Evolutionary conservation across 352 stramenopile genomes (phyloP), one percentile per base, ranked within the genome.

Genomic region (Phytophthora lateralis): DNA sequence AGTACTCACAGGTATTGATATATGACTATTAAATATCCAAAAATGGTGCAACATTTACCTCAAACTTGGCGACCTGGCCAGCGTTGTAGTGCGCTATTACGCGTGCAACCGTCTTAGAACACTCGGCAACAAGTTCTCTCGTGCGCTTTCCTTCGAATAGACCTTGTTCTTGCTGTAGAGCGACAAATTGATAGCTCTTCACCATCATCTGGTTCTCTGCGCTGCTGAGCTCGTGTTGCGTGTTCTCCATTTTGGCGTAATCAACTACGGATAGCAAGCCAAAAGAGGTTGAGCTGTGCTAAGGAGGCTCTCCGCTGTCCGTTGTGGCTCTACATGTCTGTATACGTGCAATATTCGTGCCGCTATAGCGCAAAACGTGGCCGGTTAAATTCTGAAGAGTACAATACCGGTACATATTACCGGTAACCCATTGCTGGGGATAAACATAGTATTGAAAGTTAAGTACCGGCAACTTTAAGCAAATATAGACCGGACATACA

Each of bases 381-480:
- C 35, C 35, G 35, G 35, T 41, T 41, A 41, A 41, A 8, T 41
- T 18, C n/a, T 41, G 35, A n/a, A 41, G 35, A 20, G 35, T 41
- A 41, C 35, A 41, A 41, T 39, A 39, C 21, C n/a, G n/a, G n/a
- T n/a, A n/a, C n/a, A n/a, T n/a, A n/a, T n/a, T n/a, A n/a, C n/a
- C n/a, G n/a, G n/a, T n/a, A n/a, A n/a, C n/a, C n/a, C n/a, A n/a
- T n/a, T n/a, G n/a, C n/a, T n/a, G n/a, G n/a, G n/a, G n/a, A n/a
- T n/a, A n/a, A n/a, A n/a, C n/a, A n/a, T n/a, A n/a, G n/a, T n/a
- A n/a, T n/a, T n/a, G n/a, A n/a, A n/a, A n/a, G n/a, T n/a, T n/a
- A n/a, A n/a, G n/a, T n/a, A n/a, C n/a, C n/a, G n/a, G n/a, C n/a
- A n/a, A n/a, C n/a, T n/a, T n/a, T n/a, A n/a, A n/a, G n/a, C n/a